Conservation (phyloP, 108 stramenopile genomes). For the Nitzschia inconspicua region DNA sequence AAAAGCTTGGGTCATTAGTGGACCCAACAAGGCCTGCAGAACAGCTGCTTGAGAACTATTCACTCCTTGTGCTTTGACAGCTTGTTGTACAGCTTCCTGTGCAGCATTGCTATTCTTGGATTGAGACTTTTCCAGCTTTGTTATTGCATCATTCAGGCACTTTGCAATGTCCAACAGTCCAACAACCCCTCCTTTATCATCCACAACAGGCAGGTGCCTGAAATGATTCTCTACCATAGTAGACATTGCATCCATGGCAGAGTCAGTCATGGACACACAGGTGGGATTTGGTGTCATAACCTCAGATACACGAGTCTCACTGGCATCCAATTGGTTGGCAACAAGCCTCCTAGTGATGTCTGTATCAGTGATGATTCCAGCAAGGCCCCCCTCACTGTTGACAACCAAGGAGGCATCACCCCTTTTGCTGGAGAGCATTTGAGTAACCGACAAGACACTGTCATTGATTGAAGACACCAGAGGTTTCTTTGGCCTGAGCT, state of each 20-base stretch:
- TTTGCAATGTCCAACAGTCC: slow-evolving; percentile 94
- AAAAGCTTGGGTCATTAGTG: slow-evolving; percentile 68
- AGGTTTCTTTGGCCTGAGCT: slow-evolving; percentile 76
- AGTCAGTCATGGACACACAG: slow-evolving; percentile 81
- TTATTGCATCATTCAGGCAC: slow-evolving; percentile 91
- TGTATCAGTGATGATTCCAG: slow-evolving; percentile 82
- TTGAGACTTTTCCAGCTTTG: slow-evolving; percentile 75
- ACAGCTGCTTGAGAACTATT: slow-evolving; percentile 67
- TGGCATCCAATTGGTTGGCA: slow-evolving; percentile 66
- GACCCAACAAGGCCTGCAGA: slow-evolving; percentile 62
- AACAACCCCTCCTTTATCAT: slow-evolving; percentile 76
- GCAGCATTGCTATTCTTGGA: slow-evolving; percentile 55
- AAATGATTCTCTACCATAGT: slow-evolving; percentile 95
- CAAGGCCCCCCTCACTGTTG: slow-evolving; percentile 48
- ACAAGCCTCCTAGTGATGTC: slow-evolving; percentile 77
- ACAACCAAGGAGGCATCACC: slow-evolving; percentile 69
- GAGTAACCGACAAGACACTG: slow-evolving; percentile 50
- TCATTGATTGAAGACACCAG: slow-evolving; percentile 34
- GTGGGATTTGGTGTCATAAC: slow-evolving; percentile 89
- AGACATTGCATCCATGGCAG: slow-evolving; percentile 87
- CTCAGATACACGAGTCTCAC: slow-evolving; percentile 49
- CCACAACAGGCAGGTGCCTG: slow-evolving; percentile 90
- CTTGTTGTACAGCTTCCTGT: slow-evolving; percentile 58
- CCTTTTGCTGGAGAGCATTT: slow-evolving; percentile 64
- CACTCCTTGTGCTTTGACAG: slow-evolving; percentile 58